Percentiles rank a stretch among this genome's conserved stretches.
These are phyloP conservation scores for Magnusiomyces magnusii DNA, from an alignment of 1,139 yeast genomes.

Conservation along the genomic window DNA sequence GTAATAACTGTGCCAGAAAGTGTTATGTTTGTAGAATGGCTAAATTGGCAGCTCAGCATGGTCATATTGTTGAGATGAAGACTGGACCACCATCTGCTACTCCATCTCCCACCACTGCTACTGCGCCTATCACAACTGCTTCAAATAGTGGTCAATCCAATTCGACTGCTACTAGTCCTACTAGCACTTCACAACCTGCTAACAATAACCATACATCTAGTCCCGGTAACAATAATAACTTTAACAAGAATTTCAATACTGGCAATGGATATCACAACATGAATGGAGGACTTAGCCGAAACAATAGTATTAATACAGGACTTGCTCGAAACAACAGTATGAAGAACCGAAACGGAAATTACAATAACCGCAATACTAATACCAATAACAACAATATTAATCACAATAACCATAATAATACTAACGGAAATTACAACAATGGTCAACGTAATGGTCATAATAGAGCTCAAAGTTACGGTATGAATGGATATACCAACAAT, in stretches of 20 bases:
- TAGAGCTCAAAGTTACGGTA: not conserved
- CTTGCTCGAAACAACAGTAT: not conserved
- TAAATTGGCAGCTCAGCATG: conserved; percentile 6
- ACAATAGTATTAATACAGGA: not conserved
- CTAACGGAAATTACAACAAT: not conserved
- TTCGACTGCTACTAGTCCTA: not conserved
- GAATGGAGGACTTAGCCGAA: not conserved
- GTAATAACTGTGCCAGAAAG: conserved; percentile 6
- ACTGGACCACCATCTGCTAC: not conserved
- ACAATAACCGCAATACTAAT: not conserved
- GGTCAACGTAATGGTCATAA: not conserved
- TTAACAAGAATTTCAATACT: not conserved
- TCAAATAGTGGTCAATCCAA: not conserved
- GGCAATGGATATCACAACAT: not conserved
- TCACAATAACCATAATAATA: not conserved
- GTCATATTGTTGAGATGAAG: conserved; percentile 3
- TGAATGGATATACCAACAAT: not conserved
- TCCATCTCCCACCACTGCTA: not conserved
- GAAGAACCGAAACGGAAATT: not conserved
- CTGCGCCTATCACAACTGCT: not conserved
- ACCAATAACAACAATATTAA: not conserved
- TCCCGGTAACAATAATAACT: not conserved
- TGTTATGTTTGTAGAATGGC: conserved; percentile 7
- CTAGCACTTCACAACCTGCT: not conserved
- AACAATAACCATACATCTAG: not conserved